A percentile compares a stretch with the other conserved stretches of the same genome.
These are phyloP conservation scores for Picochlorum sp. DNA, from an alignment of 139 green algal species.

Conservation along the genomic window DNA sequence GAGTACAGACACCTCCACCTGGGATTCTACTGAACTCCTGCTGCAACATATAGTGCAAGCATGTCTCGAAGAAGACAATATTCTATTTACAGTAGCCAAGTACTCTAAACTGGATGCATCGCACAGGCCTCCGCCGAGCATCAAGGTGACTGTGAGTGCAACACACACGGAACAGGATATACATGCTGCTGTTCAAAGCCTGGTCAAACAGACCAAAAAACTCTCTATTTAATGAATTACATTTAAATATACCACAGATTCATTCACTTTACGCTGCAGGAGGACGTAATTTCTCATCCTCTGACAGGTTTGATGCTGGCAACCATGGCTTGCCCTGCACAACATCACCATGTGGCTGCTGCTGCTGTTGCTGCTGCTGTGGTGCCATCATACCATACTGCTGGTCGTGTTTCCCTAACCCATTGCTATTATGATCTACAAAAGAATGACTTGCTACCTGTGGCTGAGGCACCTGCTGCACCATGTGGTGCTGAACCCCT, in stretches of 20 bases:
- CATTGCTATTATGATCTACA: not conserved
- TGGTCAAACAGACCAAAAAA: constrained; percentile 9
- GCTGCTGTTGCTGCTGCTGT: not conserved
- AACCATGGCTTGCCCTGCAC: constrained; percentile 18
- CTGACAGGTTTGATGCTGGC: constrained; percentile 18
- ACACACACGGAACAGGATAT: constrained; percentile 39
- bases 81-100: constrained; percentile 44
- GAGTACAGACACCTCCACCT: not conserved
- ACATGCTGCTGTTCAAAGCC: constrained; percentile 25
- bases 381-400: not conserved
- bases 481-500: constrained; percentile 1
- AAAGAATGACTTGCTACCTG: too few species aligned
- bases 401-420: too few species aligned
- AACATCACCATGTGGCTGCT: constrained; percentile 1
- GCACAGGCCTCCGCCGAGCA: constrained; percentile 21
- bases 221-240: not conserved
- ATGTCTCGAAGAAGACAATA: constrained; percentile 21
- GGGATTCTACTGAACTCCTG: constrained; percentile 1
- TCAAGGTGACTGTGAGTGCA: constrained; percentile 45
- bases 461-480: constrained; percentile 21
- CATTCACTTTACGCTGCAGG: constrained; percentile 15
- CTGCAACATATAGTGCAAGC: constrained; percentile 29
- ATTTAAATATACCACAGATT: not conserved
- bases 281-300: constrained; percentile 30
- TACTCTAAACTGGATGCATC: constrained; percentile 46